Evolutionary conservation across 176 grass and related monocot genomes (phyloP).

Genomic region (Eleusine coracana): DNA sequence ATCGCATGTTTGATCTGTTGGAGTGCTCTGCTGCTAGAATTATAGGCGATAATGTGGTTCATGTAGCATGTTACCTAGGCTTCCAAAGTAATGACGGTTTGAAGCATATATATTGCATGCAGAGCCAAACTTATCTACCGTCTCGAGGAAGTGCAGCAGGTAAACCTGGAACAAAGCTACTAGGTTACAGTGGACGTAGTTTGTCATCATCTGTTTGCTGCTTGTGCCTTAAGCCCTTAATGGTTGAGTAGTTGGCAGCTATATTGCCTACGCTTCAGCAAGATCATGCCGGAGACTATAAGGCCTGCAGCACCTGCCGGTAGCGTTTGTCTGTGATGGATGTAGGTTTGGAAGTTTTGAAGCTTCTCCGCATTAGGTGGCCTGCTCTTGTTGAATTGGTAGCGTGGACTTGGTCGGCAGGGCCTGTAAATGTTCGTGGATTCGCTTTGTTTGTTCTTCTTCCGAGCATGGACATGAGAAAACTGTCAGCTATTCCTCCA

Average conservation of each 20-base stretch:
- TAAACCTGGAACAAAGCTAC: background rate
- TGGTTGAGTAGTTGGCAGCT: background rate
- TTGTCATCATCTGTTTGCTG: background rate
- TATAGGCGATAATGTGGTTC: background rate
- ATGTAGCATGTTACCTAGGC: too few species aligned
- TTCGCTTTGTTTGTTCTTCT: background rate
- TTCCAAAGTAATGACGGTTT: background rate
- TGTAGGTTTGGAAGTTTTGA: constrained; percentile 15
- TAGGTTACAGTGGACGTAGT: background rate
- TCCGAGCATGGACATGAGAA: too few species aligned
- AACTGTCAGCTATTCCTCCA: too few species aligned
- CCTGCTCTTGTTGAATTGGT: background rate
- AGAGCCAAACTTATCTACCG: background rate
- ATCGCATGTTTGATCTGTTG: background rate
- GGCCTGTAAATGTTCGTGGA: too few species aligned
- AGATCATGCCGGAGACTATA: background rate
- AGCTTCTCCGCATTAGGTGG: constrained; percentile 7
- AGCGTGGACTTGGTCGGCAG: background rate
- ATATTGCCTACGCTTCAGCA: background rate
- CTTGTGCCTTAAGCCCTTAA: background rate
- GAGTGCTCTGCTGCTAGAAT: background rate
- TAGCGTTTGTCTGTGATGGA: background rate
- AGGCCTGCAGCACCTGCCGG: background rate
- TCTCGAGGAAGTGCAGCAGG: background rate
- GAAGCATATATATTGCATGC: background rate